Conservation (phyloP, 1,284 basidiomycete genomes). For the Rhodotorula sp. region DNA sequence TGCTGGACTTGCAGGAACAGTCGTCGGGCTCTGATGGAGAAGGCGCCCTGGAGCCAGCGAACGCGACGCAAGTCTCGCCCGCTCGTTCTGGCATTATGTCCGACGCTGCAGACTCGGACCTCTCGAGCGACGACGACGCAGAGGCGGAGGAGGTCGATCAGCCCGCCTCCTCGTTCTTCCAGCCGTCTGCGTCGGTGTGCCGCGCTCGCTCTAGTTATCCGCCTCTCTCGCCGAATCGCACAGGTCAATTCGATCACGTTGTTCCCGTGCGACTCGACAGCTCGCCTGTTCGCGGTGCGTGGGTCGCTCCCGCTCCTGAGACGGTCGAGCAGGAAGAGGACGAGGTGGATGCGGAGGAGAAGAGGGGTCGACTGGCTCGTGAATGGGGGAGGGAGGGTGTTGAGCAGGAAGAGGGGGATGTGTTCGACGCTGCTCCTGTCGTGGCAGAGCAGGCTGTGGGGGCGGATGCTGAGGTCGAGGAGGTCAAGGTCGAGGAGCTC, state of each 20-base stretch:
- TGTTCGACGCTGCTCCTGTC: not conserved
- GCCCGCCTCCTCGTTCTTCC: slow-evolving; percentile 2
- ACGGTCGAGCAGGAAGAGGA: not conserved
- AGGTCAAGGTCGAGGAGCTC: not conserved
- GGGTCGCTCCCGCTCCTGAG: not conserved
- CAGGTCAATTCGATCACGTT: slow-evolving; percentile 16
- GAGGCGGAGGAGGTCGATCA: not conserved
- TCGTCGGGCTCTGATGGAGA: not conserved
- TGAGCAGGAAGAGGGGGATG: not conserved
- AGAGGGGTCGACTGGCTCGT: not conserved
- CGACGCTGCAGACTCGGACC: not conserved
- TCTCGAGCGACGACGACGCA: not conserved
- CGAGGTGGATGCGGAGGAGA: not conserved
- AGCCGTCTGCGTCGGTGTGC: not conserved
- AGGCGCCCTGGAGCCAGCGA: not conserved
- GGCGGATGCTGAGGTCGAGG: too few relatives aligned
- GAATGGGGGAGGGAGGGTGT: not conserved
- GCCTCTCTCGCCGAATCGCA: slow-evolving; percentile 18
- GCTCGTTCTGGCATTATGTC: too few relatives aligned
- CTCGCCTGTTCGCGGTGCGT: not conserved
- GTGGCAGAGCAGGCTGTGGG: too few relatives aligned
- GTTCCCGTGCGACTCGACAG: slow-evolving; percentile 2
- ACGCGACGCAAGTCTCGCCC: not conserved
- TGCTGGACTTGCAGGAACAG: not conserved
- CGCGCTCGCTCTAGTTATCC: slow-evolving; percentile 6